These are phyloP conservation scores for Ophiocordyceps camponoti-saundersi DNA, from an alignment of 2,329 filamentous ascomycete genomes.

Conservation along the genomic window DNA sequence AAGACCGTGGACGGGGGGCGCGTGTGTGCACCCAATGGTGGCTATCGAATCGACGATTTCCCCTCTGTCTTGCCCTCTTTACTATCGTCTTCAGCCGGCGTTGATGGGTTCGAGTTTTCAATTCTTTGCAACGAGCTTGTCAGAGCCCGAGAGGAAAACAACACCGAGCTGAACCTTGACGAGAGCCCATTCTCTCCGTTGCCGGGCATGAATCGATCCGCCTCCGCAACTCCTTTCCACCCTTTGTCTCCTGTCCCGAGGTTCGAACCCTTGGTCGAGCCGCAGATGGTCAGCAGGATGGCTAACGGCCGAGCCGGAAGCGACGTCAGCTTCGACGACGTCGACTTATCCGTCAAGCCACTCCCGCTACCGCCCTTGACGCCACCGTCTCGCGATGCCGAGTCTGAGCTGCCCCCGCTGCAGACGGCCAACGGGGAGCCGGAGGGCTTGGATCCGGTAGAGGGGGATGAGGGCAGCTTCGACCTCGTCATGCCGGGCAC, in stretches of 20 bases:
- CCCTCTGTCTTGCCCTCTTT: no score
- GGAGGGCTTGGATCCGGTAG: conserved; percentile 18
- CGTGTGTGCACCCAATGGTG: no score
- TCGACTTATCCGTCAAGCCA: conserved; percentile 2
- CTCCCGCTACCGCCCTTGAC: conserved; percentile 1
- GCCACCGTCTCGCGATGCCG: neutral
- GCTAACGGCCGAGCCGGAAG: neutral
- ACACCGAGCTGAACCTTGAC: no score
- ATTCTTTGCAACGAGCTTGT: neutral
- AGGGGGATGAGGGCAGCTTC: conserved; percentile 19
- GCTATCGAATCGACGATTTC: neutral
- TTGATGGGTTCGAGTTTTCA: neutral
- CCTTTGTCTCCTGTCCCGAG: neutral
- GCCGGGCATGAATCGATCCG: neutral
- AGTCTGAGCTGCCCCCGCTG: conserved; percentile 2
- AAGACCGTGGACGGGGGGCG: no score
- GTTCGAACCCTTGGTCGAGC: neutral
- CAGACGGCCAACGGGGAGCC: conserved; percentile 4
- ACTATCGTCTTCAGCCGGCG: neutral
- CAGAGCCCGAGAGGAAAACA: neutral
- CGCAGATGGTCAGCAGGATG: neutral
- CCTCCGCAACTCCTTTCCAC: neutral
- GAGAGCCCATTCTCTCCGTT: neutral
- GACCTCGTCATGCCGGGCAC: conserved; percentile 13
- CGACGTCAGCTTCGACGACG: conserved; percentile 4